These are phyloP conservation scores for Stylosanthes scabra DNA, from an alignment of 331 rosid species.

Conservation along the genomic window DNA sequence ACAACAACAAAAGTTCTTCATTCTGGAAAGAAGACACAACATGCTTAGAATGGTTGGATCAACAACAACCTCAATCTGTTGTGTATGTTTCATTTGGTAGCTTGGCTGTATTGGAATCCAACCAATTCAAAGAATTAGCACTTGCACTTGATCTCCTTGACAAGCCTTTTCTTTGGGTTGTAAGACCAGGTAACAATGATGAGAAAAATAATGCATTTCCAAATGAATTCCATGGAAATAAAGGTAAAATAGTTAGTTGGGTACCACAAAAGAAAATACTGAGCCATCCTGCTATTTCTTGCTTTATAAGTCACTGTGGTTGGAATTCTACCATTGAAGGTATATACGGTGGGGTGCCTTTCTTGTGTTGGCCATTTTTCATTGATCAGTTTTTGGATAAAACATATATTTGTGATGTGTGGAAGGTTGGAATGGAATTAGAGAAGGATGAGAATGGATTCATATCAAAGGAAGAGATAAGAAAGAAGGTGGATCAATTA, in stretches of 20 bases:
- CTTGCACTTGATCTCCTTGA: background rate
- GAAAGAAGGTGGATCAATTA: too few species aligned
- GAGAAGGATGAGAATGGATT: too few species aligned
- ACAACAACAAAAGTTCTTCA: constrained; percentile 12
- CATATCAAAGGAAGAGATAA: too few species aligned
- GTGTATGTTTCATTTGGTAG: constrained; percentile 5
- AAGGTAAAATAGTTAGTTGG: constrained; percentile 35
- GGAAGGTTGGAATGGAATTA: constrained; percentile 20
- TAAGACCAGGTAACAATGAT: background rate
- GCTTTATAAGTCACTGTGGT: constrained; percentile 37
- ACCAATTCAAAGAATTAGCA: background rate
- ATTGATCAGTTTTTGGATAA: constrained; percentile 22
- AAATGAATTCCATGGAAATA: constrained; percentile 10
- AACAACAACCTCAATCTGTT: background rate
- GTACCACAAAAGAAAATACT: constrained; percentile 30
- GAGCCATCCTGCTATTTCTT: constrained; percentile 17
- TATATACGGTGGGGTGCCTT: constrained; percentile 14
- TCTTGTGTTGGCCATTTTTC: constrained; percentile 33
- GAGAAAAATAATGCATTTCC: constrained; percentile 22
- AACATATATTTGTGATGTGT: constrained; percentile 36
- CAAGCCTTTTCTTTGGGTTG: constrained; percentile 11
- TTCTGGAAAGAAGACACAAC: constrained; percentile 36
- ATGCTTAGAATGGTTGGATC: background rate
- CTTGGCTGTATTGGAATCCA: background rate
- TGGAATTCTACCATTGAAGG: constrained; percentile 36